Percentiles rank a stretch among this genome's conserved stretches.
Evolutionary conservation across 371 early-diverging fungal species (phyloP).

Genomic region (Quaeritorhiza haematococci): DNA sequence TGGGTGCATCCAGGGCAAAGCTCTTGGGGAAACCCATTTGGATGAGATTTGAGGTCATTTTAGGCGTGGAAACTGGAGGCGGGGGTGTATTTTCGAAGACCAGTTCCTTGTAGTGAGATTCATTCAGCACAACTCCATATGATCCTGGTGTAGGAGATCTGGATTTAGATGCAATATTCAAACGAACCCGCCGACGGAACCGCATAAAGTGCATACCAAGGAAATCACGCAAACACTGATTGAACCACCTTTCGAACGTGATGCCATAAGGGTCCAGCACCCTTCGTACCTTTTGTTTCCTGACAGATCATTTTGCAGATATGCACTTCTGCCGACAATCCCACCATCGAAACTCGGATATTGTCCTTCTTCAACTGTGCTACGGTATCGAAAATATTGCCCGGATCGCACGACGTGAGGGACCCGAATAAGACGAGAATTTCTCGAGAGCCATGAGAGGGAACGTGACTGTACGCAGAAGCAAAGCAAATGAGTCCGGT

Average conservation of each 20-base stretch:
- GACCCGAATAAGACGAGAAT: constrained; percentile 79
- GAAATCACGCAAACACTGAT: not conserved
- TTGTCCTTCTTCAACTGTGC: constrained; percentile 56
- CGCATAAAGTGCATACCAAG: not conserved
- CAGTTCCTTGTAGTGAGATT: constrained; percentile 58
- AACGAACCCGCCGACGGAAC: not conserved
- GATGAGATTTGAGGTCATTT: constrained; percentile 63
- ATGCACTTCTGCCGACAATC: constrained; percentile 85
- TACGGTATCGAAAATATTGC: constrained; percentile 80
- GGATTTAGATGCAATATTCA: not conserved
- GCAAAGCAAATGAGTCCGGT: not conserved
- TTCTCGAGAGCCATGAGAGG: constrained; percentile 87
- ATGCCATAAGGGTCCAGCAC: not conserved
- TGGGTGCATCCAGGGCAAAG: constrained; percentile 51
- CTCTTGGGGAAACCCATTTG: constrained; percentile 89
- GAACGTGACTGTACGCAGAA: constrained; percentile 61
- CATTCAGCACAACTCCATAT: constrained; percentile 82
- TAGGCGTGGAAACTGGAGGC: constrained; percentile 63
- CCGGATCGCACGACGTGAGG: constrained; percentile 88
- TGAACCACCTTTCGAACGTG: too few relatives aligned
- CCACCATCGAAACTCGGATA: constrained; percentile 81
- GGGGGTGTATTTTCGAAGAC: constrained; percentile 39
- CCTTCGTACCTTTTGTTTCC: constrained; percentile 65
- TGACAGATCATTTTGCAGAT: constrained; percentile 69
- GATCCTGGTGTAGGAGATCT: constrained; percentile 48